These are phyloP conservation scores for Francoa sonchifolia DNA, from an alignment of 441 rosid genomes.

Conservation along the genomic window DNA sequence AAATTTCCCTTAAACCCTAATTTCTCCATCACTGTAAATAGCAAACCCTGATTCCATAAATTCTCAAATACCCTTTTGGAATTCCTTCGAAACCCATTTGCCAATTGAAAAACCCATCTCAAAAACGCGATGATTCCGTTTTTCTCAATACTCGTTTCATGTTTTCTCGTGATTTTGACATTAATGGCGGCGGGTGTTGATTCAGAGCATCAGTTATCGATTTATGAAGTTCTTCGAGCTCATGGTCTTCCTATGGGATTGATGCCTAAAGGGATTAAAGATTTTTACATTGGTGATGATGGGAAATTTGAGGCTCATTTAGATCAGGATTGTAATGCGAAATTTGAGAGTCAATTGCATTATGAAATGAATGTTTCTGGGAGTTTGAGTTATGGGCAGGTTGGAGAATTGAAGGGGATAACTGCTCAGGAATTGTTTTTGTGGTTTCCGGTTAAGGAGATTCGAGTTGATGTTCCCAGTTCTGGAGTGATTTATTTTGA, in stretches of 20 bases:
- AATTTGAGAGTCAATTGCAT: constrained; percentile 73
- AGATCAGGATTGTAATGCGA: constrained; percentile 73
- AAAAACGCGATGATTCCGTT: no score
- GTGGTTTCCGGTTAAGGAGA: constrained; percentile 79
- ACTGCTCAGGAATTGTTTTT: constrained; percentile 70
- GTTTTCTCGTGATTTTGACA: no score
- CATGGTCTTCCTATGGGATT: constrained; percentile 78
- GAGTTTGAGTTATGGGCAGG: constrained; percentile 34
- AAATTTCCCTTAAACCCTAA: constrained; percentile 37
- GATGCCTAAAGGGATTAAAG: constrained; percentile 65
- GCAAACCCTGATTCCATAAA: background rate
- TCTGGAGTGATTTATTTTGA: constrained; percentile 91
- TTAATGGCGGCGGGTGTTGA: background rate
- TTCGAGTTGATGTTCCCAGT: constrained; percentile 74
- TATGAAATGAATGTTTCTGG: constrained; percentile 76
- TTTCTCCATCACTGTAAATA: constrained; percentile 2
- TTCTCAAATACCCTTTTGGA: background rate
- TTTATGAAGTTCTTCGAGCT: constrained; percentile 41
- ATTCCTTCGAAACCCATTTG: background rate
- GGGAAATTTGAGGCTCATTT: constrained; percentile 61
- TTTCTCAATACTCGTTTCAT: no score
- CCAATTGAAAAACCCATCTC: no score
- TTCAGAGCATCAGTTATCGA: constrained; percentile 21
- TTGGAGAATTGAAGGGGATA: constrained; percentile 53
- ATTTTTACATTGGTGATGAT: constrained; percentile 30